Evolutionary conservation across 2,329 filamentous ascomycete genomes (phyloP).

Genomic region (Cercospora citrullina): DNA sequence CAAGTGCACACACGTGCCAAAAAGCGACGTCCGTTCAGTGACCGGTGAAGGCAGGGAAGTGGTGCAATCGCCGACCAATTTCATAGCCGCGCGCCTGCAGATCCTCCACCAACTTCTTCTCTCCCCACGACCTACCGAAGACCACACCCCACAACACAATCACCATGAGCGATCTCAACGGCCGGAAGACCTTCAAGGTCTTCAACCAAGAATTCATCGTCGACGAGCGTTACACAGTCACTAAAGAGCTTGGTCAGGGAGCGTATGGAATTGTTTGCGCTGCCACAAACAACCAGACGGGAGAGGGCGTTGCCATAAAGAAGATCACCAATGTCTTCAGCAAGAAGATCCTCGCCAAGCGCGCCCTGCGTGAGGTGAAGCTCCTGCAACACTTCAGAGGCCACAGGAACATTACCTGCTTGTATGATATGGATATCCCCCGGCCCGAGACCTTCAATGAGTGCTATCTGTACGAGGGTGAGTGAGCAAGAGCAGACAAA

Average conservation of each 20-base stretch:
- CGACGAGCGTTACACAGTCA: conserved; percentile 96
- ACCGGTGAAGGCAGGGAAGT: conserved; percentile 8
- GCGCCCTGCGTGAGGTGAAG: conserved; percentile 96
- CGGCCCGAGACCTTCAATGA: conserved; percentile 98
- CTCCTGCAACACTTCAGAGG: conserved; percentile 92
- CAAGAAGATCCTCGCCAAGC: conserved; percentile 99
- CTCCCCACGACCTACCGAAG: neutral
- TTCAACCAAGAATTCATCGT: conserved; percentile 99
- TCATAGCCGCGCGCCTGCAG: conserved; percentile 9
- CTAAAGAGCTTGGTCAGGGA: conserved; percentile 96
- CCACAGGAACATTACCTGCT: conserved; percentile 76
- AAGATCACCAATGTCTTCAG: conserved; percentile 99
- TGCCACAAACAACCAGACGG: conserved; percentile 85
- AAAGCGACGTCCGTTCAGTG: neutral
- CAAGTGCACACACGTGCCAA: neutral
- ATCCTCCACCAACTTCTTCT: neutral
- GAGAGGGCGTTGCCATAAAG: conserved; percentile 96
- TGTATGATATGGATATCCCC: conserved; percentile 99
- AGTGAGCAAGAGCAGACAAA: conserved; percentile 30
- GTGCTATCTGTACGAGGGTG: conserved; percentile 97
- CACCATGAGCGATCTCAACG: conserved; percentile 61
- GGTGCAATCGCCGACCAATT: neutral
- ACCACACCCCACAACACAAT: neutral
- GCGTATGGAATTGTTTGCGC: conserved; percentile 99
- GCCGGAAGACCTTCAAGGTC: conserved; percentile 96